Evolutionary conservation across 108 stramenopile species (phyloP).

Genomic region (Cyclostephanos tholiformis): DNA sequence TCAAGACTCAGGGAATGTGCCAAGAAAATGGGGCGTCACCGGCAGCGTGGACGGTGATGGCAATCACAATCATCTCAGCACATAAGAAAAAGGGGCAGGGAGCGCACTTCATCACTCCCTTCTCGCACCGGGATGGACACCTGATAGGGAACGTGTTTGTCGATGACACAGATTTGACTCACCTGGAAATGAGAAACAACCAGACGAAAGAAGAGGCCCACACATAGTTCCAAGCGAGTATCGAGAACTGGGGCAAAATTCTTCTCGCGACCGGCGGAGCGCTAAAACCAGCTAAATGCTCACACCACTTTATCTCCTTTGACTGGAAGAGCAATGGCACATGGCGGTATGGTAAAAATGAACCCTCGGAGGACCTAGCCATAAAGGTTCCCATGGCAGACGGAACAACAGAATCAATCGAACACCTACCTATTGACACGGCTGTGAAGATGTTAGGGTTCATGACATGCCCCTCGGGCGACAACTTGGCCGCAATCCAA

Average conservation of each 20-base stretch:
- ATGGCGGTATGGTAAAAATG: neutral
- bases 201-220: neutral
- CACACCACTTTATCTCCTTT: slow-evolving; percentile 13
- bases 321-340: neutral
- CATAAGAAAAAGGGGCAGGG: slow-evolving; percentile 12
- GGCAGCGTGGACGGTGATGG: slow-evolving; percentile 14
- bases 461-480: neutral
- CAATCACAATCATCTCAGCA: slow-evolving; percentile 1
- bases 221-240: neutral
- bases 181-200: neutral
- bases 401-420: neutral
- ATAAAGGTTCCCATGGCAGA: neutral
- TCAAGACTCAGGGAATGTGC: slow-evolving; percentile 22
- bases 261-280: slow-evolving; percentile 13
- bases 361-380: no score
- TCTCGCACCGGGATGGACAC: neutral
- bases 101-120: neutral
- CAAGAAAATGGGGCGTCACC: slow-evolving; percentile 38
- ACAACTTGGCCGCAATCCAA: neutral
- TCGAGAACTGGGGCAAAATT: slow-evolving; percentile 4
- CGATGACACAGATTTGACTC: neutral
- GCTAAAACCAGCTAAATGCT: slow-evolving; percentile 16
- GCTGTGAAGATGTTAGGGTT: slow-evolving; percentile 3
- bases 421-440: neutral
- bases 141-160: neutral